A percentile compares a stretch with the other conserved stretches of the same genome.
phyloP scores from a whole-genome alignment of 2,329 filamentous ascomycete genomes.

The Ceratocystis destructans region DNA sequence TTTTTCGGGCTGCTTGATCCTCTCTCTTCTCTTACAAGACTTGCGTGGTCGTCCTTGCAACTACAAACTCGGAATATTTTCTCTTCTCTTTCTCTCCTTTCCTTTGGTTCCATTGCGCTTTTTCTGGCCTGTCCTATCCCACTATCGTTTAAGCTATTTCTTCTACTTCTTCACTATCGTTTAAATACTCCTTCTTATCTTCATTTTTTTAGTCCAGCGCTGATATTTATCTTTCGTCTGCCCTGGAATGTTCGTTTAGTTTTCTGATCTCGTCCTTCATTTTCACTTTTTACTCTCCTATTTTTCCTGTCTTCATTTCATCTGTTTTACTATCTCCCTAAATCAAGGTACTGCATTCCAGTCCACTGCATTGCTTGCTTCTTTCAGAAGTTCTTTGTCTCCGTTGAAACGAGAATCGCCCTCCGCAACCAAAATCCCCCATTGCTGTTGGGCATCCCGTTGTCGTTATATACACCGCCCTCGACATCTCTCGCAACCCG shows the following conservation, averaged over 20 bases:
- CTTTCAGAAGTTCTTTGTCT: background rate
- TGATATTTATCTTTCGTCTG: background rate
- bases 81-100: background rate
- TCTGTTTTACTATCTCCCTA: background rate
- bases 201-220: background rate
- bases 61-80: conserved; percentile 1
- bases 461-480: background rate
- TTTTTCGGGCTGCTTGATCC: conserved; percentile 11
- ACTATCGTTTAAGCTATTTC: conserved; percentile 9
- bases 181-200: conserved; percentile 5
- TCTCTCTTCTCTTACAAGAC: conserved; percentile 15
- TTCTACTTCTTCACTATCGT: conserved; percentile 5
- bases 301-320: background rate
- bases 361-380: conserved; percentile 4
- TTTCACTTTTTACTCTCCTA: background rate
- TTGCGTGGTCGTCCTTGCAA: conserved; percentile 5
- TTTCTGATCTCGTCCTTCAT: conserved; percentile 7
- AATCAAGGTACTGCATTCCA: conserved; percentile 10
- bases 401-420: background rate
- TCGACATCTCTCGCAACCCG: background rate
- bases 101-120: background rate
- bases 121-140: background rate
- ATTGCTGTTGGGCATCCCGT: background rate
- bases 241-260: conserved; percentile 2
- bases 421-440: background rate